Percentiles rank a stretch among this genome's conserved stretches.
These are phyloP conservation scores for Botrytis fragariae DNA, from an alignment of 2,329 filamentous ascomycete species.

Conservation along the genomic window DNA sequence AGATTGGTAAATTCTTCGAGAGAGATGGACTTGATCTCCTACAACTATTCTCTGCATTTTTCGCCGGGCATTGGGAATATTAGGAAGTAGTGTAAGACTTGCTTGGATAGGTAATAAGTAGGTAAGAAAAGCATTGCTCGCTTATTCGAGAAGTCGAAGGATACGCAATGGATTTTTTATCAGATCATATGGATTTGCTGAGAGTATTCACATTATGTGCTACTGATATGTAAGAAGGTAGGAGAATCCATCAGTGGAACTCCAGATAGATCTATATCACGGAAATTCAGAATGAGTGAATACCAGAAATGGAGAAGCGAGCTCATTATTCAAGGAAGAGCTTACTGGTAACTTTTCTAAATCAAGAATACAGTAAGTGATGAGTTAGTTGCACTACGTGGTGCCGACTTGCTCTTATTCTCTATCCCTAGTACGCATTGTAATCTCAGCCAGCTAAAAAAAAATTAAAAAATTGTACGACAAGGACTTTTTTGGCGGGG, in stretches of 20 bases:
- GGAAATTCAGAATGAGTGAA: not conserved
- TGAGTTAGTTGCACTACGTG: too few relatives aligned
- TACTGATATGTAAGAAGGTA: too few relatives aligned
- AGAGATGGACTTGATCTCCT: not conserved
- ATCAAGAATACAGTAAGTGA: too few relatives aligned
- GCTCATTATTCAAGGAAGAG: not conserved
- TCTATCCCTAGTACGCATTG: not conserved
- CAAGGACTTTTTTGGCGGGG: not conserved
- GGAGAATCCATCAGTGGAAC: too few relatives aligned
- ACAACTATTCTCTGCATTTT: too few relatives aligned
- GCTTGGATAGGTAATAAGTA: not conserved
- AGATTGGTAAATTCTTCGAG: not conserved
- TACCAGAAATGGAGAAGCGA: not conserved
- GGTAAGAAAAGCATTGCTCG: not conserved
- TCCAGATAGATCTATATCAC: too few relatives aligned
- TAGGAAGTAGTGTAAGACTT: not conserved
- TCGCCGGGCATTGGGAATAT: rapidly evolving
- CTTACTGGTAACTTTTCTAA: not conserved
- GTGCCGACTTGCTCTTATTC: not conserved
- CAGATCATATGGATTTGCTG: too few relatives aligned
- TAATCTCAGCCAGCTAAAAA: too few relatives aligned
- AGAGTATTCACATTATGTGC: too few relatives aligned
- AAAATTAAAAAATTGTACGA: too few relatives aligned
- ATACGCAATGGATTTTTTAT: rapidly evolving
- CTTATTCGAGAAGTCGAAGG: not conserved